Evolutionary conservation across 2,329 filamentous ascomycete species (phyloP).

Genomic region (Dichotomopilus funicola): DNA sequence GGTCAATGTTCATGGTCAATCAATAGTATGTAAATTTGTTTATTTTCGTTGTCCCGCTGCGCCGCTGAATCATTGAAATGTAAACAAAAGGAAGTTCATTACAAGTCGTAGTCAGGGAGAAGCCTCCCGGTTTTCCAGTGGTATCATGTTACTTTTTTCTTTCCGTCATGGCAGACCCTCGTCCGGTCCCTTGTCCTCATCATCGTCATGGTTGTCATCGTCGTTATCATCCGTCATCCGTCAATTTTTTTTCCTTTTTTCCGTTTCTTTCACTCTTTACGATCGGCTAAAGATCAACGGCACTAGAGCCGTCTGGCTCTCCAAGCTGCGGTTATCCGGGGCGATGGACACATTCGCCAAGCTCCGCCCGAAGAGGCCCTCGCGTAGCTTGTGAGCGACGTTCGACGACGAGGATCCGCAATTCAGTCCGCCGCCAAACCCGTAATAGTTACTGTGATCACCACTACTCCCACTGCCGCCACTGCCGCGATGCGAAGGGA

Average conservation of each 20-base stretch:
- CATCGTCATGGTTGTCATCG: too few species aligned
- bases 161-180: neutral
- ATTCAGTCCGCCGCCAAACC: conserved; percentile 1
- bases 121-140: conserved; percentile 12
- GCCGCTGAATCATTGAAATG: conserved; percentile 2
- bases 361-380: conserved; percentile 38
- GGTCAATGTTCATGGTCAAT: too few species aligned
- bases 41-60: neutral
- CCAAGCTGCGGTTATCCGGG: conserved; percentile 38
- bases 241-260: conserved; percentile 1
- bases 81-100: conserved; percentile 16
- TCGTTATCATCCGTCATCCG: neutral
- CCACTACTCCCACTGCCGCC: too few species aligned
- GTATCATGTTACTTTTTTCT: conserved; percentile 5
- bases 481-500: neutral
- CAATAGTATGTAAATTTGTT: neutral
- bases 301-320: conserved; percentile 48
- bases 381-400: conserved; percentile 34
- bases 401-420: conserved; percentile 28
- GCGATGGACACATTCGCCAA: conserved; percentile 22
- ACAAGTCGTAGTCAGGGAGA: conserved; percentile 15
- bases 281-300: conserved; percentile 53
- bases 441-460: neutral
- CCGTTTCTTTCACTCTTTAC: conserved; percentile 14
- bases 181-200: neutral